Base-by-base conservation (phyloP, 1,139 yeast genomes). In the Candida sojae region DNA sequence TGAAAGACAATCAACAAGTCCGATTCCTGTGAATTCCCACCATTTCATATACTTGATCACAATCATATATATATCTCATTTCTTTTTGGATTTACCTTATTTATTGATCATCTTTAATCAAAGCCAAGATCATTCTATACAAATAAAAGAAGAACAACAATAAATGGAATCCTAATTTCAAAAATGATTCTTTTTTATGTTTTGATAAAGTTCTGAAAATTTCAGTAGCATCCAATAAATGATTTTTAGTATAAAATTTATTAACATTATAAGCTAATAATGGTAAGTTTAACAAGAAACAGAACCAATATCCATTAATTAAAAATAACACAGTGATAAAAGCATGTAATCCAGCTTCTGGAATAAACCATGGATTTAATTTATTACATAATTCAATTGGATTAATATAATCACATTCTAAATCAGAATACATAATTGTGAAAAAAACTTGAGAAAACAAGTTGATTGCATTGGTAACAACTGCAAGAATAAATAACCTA, bases 361-460 rank as follows among this genome's bases (percentile, higher is more conserved):
- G 99, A 44, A 89, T 75, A 60, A 93, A 86, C 74, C 89, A 86
- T 60, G 86, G 86, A 76, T 93, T 93, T 62, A 93, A 82, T 64
- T 88, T 88, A 74, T 90, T 90, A 75, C 99, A 93, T 59, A 93
- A 79, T 69, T 95, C 99, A 66, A 93, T 91, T 45, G 98, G 98
- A 68, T 93, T 93, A 75, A 92, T 90, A 73, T 91, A 92, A 66
- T 92, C 98, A 61, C 93, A 88, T 71, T 91, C 97, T 67, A 91
- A 79, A 70, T 92, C 98, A 56, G 96, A 88, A 75, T 86, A 91
- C 85, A 89, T 84, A 67, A 91, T 89, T 40, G 96, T 89, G 78
- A 91, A 90, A 70, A 87, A 92, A 48, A 91, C 97, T 72, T 91
- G 97, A 31, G 88, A 77, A 64, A 92, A 91, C 72, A 92, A 78